A percentile compares a stretch with the other conserved stretches of the same genome.
Evolutionary conservation across 2,329 filamentous ascomycete species (phyloP).

Genomic region (Paradendryphiella salina): DNA sequence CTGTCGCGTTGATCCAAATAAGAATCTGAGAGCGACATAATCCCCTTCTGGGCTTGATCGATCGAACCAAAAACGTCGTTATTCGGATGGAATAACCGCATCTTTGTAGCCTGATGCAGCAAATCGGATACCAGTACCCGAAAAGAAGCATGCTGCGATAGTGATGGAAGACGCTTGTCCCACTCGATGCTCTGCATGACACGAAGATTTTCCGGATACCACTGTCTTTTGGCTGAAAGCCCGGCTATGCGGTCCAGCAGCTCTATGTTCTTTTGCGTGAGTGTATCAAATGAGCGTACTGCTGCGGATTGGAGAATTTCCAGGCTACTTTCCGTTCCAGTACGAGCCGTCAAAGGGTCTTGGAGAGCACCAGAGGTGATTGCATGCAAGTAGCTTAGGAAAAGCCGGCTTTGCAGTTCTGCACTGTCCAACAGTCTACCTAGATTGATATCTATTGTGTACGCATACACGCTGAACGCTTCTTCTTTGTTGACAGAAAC

Average conservation of each 20-base stretch:
- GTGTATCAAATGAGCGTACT: constrained; percentile 52
- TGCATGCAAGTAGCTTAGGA: constrained; percentile 57
- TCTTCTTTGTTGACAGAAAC: constrained; percentile 22
- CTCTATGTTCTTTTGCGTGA: constrained; percentile 31
- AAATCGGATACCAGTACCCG: constrained; percentile 25
- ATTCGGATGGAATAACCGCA: constrained; percentile 19
- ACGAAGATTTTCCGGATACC: constrained; percentile 50
- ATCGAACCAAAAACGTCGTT: constrained; percentile 6
- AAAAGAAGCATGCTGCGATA: constrained; percentile 41
- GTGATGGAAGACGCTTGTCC: constrained; percentile 45
- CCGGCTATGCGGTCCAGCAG: constrained; percentile 33
- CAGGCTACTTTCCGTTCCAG: constrained; percentile 61
- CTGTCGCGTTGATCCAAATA: constrained; percentile 34
- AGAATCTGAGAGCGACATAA: constrained; percentile 6
- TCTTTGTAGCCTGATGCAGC: constrained; percentile 26
- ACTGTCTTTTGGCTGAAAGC: constrained; percentile 45
- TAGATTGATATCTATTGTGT: constrained; percentile 55
- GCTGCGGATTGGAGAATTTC: constrained; percentile 55
- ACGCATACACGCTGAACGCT: constrained; percentile 47
- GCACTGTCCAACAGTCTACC: constrained; percentile 57
- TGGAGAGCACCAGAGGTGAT: constrained; percentile 58
- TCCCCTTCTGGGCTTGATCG: not conserved
- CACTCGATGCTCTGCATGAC: constrained; percentile 53
- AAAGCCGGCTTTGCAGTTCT: constrained; percentile 57
- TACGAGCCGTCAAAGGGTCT: constrained; percentile 54